Conservation (phyloP, 2,329 filamentous ascomycete genomes). For the Epichloe scottii region DNA sequence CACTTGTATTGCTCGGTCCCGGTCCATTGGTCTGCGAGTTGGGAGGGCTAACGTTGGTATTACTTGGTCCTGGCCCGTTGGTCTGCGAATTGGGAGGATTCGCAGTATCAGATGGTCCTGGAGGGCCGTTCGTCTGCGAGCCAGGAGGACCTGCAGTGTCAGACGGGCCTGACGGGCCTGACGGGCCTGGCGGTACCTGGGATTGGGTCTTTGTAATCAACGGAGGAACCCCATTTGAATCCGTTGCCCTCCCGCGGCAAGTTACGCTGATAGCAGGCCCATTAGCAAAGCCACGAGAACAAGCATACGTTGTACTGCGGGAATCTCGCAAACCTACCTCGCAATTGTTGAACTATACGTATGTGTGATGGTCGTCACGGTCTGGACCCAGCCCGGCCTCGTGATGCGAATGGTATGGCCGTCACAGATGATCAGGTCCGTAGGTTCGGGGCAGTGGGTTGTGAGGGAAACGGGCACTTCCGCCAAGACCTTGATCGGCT, state of each 20-base stretch:
- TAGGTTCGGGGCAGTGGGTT: not conserved
- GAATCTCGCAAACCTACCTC: not conserved
- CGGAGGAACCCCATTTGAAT: not conserved
- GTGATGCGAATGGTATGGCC: not conserved
- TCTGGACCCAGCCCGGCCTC: not conserved
- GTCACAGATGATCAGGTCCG: not conserved
- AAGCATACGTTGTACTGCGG: not conserved
- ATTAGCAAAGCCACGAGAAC: not conserved
- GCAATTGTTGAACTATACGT: not conserved
- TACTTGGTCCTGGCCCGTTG: not conserved
- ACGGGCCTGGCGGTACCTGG: too few species aligned
- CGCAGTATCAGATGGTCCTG: too few species aligned
- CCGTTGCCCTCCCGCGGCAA: not conserved
- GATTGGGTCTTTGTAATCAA: not conserved
- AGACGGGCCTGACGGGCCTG: too few species aligned
- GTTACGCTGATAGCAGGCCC: not conserved
- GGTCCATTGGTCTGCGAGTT: not conserved
- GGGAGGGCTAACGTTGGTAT: not conserved
- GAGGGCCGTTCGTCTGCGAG: too few species aligned
- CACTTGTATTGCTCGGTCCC: not conserved
- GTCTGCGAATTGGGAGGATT: not conserved
- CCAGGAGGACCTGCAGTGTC: too few species aligned
- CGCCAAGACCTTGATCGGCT: constrained; percentile 1
- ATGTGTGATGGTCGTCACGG: constrained; percentile 4
- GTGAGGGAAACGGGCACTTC: constrained; percentile 1